Percentiles rank a stretch among this genome's conserved stretches.
Conservation (phyloP, 2,329 filamentous ascomycete genomes). For the Lojkania enalia region DNA sequence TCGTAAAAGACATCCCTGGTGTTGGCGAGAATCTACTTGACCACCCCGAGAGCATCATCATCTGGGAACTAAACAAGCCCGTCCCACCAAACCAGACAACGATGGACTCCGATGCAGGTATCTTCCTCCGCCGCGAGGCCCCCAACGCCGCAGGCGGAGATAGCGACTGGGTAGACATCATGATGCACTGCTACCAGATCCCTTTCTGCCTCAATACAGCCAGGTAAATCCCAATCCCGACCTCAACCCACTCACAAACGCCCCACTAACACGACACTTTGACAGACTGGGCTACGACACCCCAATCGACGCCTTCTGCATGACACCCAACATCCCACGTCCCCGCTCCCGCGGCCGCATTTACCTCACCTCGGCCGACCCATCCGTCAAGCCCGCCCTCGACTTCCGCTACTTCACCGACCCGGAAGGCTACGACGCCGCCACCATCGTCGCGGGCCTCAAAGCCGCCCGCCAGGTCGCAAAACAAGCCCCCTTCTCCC, state of each 20-base stretch:
- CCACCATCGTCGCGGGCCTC: constrained; percentile 33
- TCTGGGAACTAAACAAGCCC: constrained; percentile 79
- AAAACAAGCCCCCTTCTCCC: constrained; percentile 71
- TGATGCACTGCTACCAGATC: constrained; percentile 98
- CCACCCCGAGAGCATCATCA: constrained; percentile 68
- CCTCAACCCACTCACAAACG: neutral
- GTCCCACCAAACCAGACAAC: constrained; percentile 80
- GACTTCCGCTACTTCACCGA: constrained; percentile 92
- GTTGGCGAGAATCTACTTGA: constrained; percentile 67
- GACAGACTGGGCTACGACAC: constrained; percentile 72
- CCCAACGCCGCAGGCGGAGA: constrained; percentile 70
- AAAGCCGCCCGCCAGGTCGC: constrained; percentile 20
- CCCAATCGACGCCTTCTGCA: constrained; percentile 81
- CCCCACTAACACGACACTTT: constrained; percentile 9
- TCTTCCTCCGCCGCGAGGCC: constrained; percentile 80
- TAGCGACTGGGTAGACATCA: constrained; percentile 78
- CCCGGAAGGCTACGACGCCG: constrained; percentile 80
- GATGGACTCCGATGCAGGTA: constrained; percentile 87
- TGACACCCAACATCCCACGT: constrained; percentile 88
- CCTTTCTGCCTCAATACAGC: constrained; percentile 86
- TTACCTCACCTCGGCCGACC: constrained; percentile 76
- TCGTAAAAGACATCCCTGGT: constrained; percentile 63
- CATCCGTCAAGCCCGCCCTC: constrained; percentile 75
- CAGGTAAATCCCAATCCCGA: constrained; percentile 49
- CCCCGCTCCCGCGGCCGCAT: constrained; percentile 76